Base-by-base conservation (phyloP, 2,329 filamentous ascomycete species). In the Monosporascus sp. region DNA sequence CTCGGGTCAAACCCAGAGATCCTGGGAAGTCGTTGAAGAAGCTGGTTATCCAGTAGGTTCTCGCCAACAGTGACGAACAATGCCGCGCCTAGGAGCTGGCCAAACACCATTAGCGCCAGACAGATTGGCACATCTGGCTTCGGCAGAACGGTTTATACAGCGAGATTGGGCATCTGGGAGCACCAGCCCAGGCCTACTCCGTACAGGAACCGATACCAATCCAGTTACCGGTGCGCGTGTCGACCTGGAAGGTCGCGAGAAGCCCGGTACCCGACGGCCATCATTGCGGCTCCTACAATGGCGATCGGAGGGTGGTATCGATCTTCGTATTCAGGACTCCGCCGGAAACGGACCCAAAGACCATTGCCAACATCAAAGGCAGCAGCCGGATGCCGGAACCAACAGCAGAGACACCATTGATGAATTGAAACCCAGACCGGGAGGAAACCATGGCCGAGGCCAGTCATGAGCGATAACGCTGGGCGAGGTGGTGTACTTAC, bases 381-480 rank as follows among this genome's bases (percentile, higher is more conserved):
- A 71, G 60, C 19, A 63, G 61, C 40, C 61, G 61, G 35, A 71
- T 67, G 43, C 69, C 69, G 6, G 66, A 69, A 38, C 66, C 52
- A 2, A 65, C 60, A 2, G 69, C 66, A 14, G 50, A 51, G 24
- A 63, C 64, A 8, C 55, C 60, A 17, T 58, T 51, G 2, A 63
- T 31, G 11, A 58, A 57, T n/a, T 62, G 60, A 46, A 63, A 69
- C 61, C 61, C 62, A 70, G 27, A 69, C 63, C 1, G 68, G 67
- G 31, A 70, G 55, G 26, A 27, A 27, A 27, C 26, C 7, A 3
- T 3, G 26, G 2, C 26, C 26, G 7, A 27, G 26, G 7, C 8
- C 26, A 27, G 26, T 8, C 26, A 8, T 8, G 7, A 8, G 7
- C 3, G 26, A 27, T 8, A 27, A 8, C 8, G 26, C 26, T 27